phyloP scores from a whole-genome alignment of 176 grass and related monocot genomes.

The Carex pumila region DNA sequence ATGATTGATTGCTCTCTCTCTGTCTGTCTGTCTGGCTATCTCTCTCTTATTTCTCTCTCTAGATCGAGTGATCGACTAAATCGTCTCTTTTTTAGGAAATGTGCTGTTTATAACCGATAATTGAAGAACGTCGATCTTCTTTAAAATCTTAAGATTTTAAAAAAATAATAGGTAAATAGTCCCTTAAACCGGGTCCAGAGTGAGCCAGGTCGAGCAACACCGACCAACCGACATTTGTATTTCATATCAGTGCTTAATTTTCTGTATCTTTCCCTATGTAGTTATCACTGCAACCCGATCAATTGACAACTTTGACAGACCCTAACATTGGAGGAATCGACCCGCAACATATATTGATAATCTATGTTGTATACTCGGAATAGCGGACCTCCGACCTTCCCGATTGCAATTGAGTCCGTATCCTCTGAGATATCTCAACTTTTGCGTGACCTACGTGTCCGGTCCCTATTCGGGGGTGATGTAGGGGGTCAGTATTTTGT shows the following conservation, averaged over 20 bases:
- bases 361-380: not conserved
- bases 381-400: not conserved
- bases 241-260: not conserved
- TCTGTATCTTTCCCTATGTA: not conserved
- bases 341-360: not conserved
- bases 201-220: slow-evolving; percentile 17
- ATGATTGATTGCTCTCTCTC: slow-evolving; percentile 34
- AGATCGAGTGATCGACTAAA: slow-evolving; percentile 1
- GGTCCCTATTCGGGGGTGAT: too few species aligned
- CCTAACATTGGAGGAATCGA: not conserved
- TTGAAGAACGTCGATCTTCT: not conserved
- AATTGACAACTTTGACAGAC: not conserved
- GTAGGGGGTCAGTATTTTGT: too few species aligned
- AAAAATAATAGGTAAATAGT: slow-evolving; percentile 16
- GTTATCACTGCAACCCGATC: not conserved
- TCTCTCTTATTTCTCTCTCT: slow-evolving; percentile 8
- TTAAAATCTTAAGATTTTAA: not conserved
- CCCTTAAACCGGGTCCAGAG: slow-evolving; percentile 15
- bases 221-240: slow-evolving; percentile 20
- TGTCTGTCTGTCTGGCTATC: not conserved
- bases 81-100: slow-evolving; percentile 13
- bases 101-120: slow-evolving; percentile 21
- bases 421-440: too few species aligned
- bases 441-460: too few species aligned
- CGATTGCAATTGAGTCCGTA: not conserved